Evolutionary conservation across 805 yeast species (phyloP).

Genomic region (Phaffomyces opuntiae): DNA sequence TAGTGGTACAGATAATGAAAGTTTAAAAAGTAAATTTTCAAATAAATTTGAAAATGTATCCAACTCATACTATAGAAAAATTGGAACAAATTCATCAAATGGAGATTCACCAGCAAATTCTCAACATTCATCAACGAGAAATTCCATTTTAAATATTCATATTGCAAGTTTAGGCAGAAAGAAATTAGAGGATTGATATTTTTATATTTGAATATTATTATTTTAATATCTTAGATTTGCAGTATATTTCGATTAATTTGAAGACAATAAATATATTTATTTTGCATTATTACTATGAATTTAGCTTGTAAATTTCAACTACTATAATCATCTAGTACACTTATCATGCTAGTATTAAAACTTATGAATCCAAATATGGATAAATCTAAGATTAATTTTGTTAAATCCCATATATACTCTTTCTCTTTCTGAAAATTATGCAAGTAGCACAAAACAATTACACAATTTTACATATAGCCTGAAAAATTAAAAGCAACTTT

Average conservation of each 20-base stretch:
- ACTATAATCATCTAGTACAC: no score
- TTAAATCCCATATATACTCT: no score
- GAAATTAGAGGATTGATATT: constrained; percentile 1
- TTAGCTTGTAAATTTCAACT: no score
- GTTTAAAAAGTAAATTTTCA: constrained; percentile 1
- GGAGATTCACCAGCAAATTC: neutral
- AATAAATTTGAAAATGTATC: constrained; percentile 4
- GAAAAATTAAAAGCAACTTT: neutral
- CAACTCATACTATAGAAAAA: constrained; percentile 1
- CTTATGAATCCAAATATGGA: no score
- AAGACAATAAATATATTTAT: no score
- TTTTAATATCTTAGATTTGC: no score
- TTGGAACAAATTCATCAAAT: neutral
- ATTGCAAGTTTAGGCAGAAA: constrained; percentile 17
- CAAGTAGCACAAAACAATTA: neutral
- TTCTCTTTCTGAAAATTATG: neutral
- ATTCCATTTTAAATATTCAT: constrained; percentile 18
- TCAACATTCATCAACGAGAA: constrained; percentile 5
- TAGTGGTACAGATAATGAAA: neutral
- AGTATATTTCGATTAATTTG: no score
- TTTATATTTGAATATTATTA: no score
- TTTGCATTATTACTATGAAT: no score
- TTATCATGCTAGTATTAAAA: no score
- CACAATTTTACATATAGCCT: neutral
- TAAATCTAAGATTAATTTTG: no score